These are phyloP conservation scores for Solanum hybrid DNA, from an alignment of 305 asterid species.

Conservation along the genomic window DNA sequence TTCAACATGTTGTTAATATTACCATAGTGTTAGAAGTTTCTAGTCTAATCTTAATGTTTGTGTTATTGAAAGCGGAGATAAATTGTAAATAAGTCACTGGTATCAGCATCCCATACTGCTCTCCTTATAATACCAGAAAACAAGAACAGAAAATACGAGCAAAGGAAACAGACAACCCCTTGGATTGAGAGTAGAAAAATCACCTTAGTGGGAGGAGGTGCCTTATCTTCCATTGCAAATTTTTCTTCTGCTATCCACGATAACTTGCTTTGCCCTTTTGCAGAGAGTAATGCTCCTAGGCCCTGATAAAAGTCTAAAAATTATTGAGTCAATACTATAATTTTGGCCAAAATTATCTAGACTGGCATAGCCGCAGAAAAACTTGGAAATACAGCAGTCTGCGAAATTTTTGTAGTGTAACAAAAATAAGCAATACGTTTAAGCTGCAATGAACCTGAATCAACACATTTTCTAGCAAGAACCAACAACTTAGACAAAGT, in stretches of 20 bases:
- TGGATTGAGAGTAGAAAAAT: neutral
- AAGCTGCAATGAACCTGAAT: neutral
- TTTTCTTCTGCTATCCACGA: slow-evolving; percentile 58
- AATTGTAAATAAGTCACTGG: neutral
- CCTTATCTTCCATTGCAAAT: slow-evolving; percentile 54
- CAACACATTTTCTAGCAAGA: neutral
- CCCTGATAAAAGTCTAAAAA: slow-evolving; percentile 57
- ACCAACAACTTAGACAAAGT: neutral
- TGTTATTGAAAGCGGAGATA: neutral
- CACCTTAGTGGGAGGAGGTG: slow-evolving; percentile 48
- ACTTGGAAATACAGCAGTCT: neutral
- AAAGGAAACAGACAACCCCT: neutral
- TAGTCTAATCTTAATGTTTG: neutral
- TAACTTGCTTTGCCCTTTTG: slow-evolving; percentile 53
- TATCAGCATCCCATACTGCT: neutral
- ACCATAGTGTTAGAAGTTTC: neutral
- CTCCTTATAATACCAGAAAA: neutral
- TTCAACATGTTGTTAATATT: neutral
- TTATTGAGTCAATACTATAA: slow-evolving; percentile 16
- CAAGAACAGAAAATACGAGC: neutral
- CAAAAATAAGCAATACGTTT: neutral
- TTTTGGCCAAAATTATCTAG: neutral
- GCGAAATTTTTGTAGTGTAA: neutral
- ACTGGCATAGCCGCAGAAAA: neutral
- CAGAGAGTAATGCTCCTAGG: slow-evolving; percentile 50